A percentile compares a stretch with the other conserved stretches of the same genome.
Evolutionary conservation across 1,139 yeast genomes (phyloP).

Genomic region (Candida dubliniensis): DNA sequence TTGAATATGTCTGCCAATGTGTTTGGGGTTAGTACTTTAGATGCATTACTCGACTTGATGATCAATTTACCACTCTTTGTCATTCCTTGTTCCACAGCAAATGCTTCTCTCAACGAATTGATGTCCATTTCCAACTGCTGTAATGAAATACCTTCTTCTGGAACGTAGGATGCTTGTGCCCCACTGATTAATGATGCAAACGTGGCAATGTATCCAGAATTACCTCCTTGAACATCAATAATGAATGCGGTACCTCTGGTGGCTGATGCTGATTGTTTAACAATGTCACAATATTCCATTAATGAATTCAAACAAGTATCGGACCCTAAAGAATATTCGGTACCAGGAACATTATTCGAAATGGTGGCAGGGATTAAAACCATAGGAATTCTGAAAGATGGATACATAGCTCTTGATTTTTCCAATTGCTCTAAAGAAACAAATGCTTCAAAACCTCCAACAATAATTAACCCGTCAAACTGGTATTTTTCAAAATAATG

Average conservation of each 20-base stretch:
- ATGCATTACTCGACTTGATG: constrained; percentile 83
- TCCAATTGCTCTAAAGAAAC: constrained; percentile 67
- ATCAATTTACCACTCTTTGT: constrained; percentile 78
- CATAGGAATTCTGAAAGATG: constrained; percentile 76
- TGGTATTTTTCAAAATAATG: constrained; percentile 71
- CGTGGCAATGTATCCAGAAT: constrained; percentile 76
- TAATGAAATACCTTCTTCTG: constrained; percentile 65
- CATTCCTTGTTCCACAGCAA: constrained; percentile 58
- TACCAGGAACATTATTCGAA: constrained; percentile 82
- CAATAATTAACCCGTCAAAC: constrained; percentile 70
- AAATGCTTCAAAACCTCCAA: constrained; percentile 84
- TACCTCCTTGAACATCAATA: constrained; percentile 86
- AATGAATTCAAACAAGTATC: constrained; percentile 78
- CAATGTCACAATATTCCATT: constrained; percentile 75
- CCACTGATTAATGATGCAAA: constrained; percentile 69
- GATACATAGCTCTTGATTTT: constrained; percentile 61
- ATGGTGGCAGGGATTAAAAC: constrained; percentile 80
- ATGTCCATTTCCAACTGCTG: constrained; percentile 63
- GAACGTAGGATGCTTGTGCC: constrained; percentile 74
- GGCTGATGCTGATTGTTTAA: constrained; percentile 77
- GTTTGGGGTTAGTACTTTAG: constrained; percentile 77
- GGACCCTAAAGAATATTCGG: constrained; percentile 75
- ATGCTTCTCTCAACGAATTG: constrained; percentile 53
- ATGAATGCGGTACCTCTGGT: constrained; percentile 77
- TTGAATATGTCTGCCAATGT: constrained; percentile 79